Conservation (phyloP, 768 basidiomycete genomes). For the Suillus fuscotomentosus region DNA sequence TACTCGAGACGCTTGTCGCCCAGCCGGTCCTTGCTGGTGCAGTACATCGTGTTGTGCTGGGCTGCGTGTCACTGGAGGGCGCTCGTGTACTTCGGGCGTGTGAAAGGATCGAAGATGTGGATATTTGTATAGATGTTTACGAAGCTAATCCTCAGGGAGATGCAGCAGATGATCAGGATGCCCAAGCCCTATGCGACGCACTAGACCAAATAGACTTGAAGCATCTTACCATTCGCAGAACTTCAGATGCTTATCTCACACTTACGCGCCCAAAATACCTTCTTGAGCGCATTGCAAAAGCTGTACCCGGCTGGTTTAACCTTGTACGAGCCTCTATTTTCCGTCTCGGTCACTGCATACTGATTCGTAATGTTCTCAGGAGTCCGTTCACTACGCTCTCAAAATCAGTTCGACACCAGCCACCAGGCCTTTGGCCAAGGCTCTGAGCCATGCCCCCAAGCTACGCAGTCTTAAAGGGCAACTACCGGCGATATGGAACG, state of each 20-base stretch:
- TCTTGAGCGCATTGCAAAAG: slow-evolving; percentile 44
- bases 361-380: slow-evolving; percentile 34
- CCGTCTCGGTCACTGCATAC: neutral
- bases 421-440: slow-evolving; percentile 29
- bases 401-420: slow-evolving; percentile 44
- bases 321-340: slow-evolving; percentile 42
- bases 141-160: slow-evolving; percentile 6
- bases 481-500: slow-evolving; percentile 60
- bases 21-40: slow-evolving; percentile 37
- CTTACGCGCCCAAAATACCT: slow-evolving; percentile 45
- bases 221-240: slow-evolving; percentile 54
- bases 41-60: slow-evolving; percentile 42
- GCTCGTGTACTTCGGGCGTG: slow-evolving; percentile 35
- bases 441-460: slow-evolving; percentile 39
- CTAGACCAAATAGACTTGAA: slow-evolving; percentile 39
- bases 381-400: slow-evolving; percentile 53
- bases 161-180: slow-evolving; percentile 19
- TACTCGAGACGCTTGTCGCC: slow-evolving; percentile 35
- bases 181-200: slow-evolving; percentile 39
- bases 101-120: slow-evolving; percentile 37
- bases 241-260: slow-evolving; percentile 51
- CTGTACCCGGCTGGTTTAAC: slow-evolving; percentile 40
- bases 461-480: slow-evolving; percentile 52
- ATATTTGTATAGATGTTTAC: slow-evolving; percentile 31
- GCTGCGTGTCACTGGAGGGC: slow-evolving; percentile 39